phyloP scores from a whole-genome alignment of 371 early-diverging fungal genomes.

The Mortierella sp. region DNA sequence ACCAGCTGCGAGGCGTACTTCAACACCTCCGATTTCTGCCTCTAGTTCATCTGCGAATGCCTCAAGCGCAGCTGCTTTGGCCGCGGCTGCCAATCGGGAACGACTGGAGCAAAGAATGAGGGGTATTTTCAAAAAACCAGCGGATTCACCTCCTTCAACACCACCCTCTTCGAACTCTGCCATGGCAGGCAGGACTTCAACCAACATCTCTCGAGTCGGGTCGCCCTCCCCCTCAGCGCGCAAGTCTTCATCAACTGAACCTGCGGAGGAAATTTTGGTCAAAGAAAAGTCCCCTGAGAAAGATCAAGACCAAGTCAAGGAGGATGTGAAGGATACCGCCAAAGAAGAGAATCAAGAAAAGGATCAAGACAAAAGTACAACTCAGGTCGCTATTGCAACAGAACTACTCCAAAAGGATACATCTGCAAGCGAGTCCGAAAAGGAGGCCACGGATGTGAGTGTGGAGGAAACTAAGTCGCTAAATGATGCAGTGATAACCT shows the following conservation, averaged over 20 bases:
- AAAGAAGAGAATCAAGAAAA: neutral
- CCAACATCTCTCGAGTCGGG: constrained; percentile 4
- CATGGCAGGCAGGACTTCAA: neutral
- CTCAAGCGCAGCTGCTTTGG: constrained; percentile 15
- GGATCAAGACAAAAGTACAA: neutral
- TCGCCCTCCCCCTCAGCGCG: constrained; percentile 24
- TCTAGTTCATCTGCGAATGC: constrained; percentile 4
- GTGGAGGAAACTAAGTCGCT: too few species aligned
- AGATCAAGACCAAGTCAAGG: neutral
- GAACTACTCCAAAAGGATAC: neutral
- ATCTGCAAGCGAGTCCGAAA: too few species aligned
- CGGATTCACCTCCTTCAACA: constrained; percentile 30
- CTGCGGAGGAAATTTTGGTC: neutral
- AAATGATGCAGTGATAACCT: neutral
- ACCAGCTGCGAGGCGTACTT: constrained; percentile 24
- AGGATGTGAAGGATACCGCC: neutral
- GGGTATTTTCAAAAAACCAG: constrained; percentile 44
- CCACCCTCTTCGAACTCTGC: constrained; percentile 11
- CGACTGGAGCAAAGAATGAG: constrained; percentile 48
- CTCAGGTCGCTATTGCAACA: neutral
- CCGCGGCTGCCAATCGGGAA: constrained; percentile 45
- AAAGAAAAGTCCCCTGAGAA: neutral
- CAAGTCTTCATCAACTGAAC: constrained; percentile 1
- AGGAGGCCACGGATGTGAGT: too few species aligned
- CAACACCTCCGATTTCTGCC: constrained; percentile 25